Conservation (phyloP, 2,329 filamentous ascomycete species). For the Epicoccum nigrum region DNA sequence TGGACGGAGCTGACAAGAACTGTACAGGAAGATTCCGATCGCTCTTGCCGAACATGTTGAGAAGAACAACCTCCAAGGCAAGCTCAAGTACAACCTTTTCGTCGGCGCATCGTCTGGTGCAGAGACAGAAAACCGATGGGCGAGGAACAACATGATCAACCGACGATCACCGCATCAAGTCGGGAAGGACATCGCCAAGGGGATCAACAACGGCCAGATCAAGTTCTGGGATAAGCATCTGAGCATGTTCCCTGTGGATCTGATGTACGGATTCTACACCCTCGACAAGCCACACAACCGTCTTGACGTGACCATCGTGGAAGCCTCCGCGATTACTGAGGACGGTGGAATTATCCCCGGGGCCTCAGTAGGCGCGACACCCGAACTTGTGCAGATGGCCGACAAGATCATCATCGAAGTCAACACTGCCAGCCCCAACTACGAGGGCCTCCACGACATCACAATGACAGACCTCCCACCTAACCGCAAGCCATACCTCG, state of each 20-base stretch:
- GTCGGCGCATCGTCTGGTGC: constrained; percentile 89
- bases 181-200: constrained; percentile 86
- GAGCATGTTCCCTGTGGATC: constrained; percentile 87
- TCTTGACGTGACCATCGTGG: constrained; percentile 83
- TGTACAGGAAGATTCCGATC: constrained; percentile 75
- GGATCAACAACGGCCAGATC: constrained; percentile 87
- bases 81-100: constrained; percentile 86
- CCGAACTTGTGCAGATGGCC: constrained; percentile 87
- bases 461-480: constrained; percentile 87
- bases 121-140: constrained; percentile 92
- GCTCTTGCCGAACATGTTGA: constrained; percentile 89
- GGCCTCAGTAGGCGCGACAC: constrained; percentile 82
- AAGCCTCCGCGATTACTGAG: constrained; percentile 85
- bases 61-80: constrained; percentile 80
- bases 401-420: constrained; percentile 94
- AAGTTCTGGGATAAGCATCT: constrained; percentile 94
- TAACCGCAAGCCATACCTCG: constrained; percentile 79
- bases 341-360: constrained; percentile 89
- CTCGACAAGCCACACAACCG: constrained; percentile 75
- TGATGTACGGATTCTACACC: constrained; percentile 86
- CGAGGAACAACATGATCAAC: constrained; percentile 88
- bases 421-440: constrained; percentile 83
- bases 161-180: constrained; percentile 85
- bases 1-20: constrained; percentile 7
- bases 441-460: constrained; percentile 87